phyloP scores from a whole-genome alignment of 495 filamentous ascomycete genomes.

The Filosporella fistucella region DNA sequence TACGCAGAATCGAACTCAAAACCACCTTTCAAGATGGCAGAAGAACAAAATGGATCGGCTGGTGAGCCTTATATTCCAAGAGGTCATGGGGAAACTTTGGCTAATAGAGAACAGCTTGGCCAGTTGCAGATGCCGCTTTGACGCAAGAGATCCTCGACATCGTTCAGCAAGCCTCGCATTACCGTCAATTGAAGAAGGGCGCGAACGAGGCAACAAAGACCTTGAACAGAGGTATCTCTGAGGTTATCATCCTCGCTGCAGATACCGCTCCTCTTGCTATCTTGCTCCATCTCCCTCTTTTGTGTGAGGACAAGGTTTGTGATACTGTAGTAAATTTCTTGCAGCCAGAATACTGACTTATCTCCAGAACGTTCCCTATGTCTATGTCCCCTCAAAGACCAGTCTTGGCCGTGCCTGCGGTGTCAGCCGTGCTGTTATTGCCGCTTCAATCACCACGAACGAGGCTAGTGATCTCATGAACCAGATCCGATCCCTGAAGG shows the following conservation, averaged over 20 bases:
- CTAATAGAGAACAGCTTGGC: constrained; percentile 62
- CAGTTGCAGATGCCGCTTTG: constrained; percentile 78
- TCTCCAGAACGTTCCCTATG: constrained; percentile 55
- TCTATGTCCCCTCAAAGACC: constrained; percentile 58
- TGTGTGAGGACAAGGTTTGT: constrained; percentile 70
- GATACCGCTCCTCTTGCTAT: constrained; percentile 86
- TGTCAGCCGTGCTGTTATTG: constrained; percentile 83
- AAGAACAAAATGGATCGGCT: constrained; percentile 41
- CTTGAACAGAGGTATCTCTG: constrained; percentile 80
- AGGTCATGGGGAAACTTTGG: background rate
- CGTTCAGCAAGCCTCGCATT: constrained; percentile 63
- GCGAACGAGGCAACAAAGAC: constrained; percentile 79
- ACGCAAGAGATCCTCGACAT: constrained; percentile 59
- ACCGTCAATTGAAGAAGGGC: constrained; percentile 86
- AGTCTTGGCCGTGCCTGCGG: constrained; percentile 81
- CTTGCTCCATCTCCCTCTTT: constrained; percentile 84
- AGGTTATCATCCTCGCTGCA: constrained; percentile 84
- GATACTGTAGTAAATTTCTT: background rate
- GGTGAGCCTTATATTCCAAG: constrained; percentile 26
- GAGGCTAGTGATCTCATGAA: constrained; percentile 82
- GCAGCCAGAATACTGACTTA: background rate
- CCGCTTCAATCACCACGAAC: constrained; percentile 84
- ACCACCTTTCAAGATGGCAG: constrained; percentile 35
- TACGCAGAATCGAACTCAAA: constrained; percentile 1
- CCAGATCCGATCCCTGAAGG: constrained; percentile 82